Conservation (phyloP, 129 eudicot species). For the Smallanthus sonchifolius region DNA sequence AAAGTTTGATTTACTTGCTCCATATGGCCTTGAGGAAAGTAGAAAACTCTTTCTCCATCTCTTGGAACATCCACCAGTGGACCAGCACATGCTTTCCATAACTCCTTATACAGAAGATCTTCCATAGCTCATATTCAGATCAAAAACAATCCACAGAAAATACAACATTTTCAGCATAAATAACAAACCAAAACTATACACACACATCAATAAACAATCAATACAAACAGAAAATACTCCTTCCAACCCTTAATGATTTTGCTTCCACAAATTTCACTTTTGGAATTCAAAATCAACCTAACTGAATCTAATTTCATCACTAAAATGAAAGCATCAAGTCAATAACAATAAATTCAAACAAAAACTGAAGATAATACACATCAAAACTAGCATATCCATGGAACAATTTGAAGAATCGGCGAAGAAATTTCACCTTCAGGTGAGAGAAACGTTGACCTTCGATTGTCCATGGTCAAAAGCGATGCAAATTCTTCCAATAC, state of each 20-base stretch:
- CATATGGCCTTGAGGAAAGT: constrained; percentile 97
- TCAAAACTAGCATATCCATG: not conserved
- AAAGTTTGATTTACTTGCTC: constrained; percentile 52
- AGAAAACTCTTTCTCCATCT: constrained; percentile 58
- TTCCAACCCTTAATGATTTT: not conserved
- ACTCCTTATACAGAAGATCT: constrained; percentile 58
- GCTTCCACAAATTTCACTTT: constrained; percentile 9
- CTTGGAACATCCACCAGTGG: constrained; percentile 81
- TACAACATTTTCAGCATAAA: constrained; percentile 21
- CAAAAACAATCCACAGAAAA: not conserved
- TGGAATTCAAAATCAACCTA: constrained; percentile 9
- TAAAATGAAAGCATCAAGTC: not conserved
- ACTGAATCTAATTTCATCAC: not conserved
- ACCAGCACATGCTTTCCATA: constrained; percentile 96
- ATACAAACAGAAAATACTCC: not conserved
- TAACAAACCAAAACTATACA: not conserved
- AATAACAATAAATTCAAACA: not conserved
- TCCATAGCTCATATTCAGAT: constrained; percentile 34
- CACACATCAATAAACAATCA: not conserved
- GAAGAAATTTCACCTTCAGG: constrained; percentile 36
- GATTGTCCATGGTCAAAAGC: constrained; percentile 30
- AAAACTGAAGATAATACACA: not conserved
- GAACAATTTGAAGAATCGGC: not conserved
- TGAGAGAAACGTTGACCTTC: constrained; percentile 13
- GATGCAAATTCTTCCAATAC: not conserved